Conservation (phyloP, 1,284 basidiomycete genomes). For the Paramarasmius palmivorus region DNA sequence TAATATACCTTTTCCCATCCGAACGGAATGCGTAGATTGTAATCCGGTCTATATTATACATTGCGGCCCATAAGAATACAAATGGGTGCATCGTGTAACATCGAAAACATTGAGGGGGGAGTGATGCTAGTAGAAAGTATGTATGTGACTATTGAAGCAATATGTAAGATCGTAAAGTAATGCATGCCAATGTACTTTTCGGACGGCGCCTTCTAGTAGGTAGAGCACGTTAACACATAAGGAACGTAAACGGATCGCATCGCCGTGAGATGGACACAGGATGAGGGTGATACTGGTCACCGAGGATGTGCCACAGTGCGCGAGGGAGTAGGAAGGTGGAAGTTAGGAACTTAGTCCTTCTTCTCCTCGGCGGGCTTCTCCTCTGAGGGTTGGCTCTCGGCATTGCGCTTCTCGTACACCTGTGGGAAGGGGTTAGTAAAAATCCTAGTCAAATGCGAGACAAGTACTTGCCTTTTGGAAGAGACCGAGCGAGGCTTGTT, state of each 20-base stretch:
- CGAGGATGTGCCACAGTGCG: conserved; percentile 2
- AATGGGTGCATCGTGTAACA: not conserved
- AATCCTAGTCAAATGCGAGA: conserved; percentile 6
- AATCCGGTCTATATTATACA: not conserved
- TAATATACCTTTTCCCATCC: no score
- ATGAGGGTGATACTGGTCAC: conserved; percentile 1
- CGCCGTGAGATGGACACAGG: conserved; percentile 6
- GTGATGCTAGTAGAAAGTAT: not conserved
- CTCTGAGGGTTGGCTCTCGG: conserved; percentile 53
- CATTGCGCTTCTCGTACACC: conserved; percentile 91
- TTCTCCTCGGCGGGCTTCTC: conserved; percentile 62
- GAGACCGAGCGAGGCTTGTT: conserved; percentile 93
- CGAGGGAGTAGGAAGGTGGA: conserved; percentile 2
- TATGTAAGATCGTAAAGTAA: not conserved
- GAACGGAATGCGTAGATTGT: not conserved
- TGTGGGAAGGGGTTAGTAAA: conserved; percentile 15
- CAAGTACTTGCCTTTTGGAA: conserved; percentile 82
- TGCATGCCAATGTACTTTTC: not conserved
- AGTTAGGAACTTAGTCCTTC: conserved; percentile 56
- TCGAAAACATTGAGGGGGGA: conserved; percentile 4
- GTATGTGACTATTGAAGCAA: not conserved
- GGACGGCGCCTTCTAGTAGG: conserved; percentile 1
- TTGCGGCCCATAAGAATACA: not conserved
- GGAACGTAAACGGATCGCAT: conserved; percentile 2
- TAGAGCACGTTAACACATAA: no score